A percentile compares a stretch with the other conserved stretches of the same genome.
Evolutionary conservation across 2,329 filamentous ascomycete genomes (phyloP).

Genomic region (Uncinocarpus reesii): DNA sequence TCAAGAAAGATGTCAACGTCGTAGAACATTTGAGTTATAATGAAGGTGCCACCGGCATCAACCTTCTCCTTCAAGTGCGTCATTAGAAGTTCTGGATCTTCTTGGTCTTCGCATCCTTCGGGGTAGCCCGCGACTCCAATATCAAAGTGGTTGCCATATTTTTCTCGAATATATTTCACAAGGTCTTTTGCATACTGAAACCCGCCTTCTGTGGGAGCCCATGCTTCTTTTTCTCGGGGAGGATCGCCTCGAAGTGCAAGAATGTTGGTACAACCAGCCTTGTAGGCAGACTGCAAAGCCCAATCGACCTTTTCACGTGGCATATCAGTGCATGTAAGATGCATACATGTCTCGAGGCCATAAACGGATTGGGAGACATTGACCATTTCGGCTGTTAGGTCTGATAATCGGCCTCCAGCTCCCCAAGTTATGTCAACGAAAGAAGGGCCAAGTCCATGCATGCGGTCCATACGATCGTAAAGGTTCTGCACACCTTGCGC

Average conservation of each 20-base stretch:
- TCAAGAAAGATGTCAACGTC: slow-evolving; percentile 88
- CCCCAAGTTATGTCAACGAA: slow-evolving; percentile 99
- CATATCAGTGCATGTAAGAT: slow-evolving; percentile 98
- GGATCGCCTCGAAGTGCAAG: slow-evolving; percentile 87
- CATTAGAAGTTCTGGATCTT: slow-evolving; percentile 72
- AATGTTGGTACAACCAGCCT: slow-evolving; percentile 94
- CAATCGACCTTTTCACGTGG: slow-evolving; percentile 81
- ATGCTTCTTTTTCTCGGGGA: slow-evolving; percentile 84
- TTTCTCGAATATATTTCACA: slow-evolving; percentile 68
- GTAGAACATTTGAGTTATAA: slow-evolving; percentile 99
- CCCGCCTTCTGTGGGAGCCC: slow-evolving; percentile 74
- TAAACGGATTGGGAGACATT: slow-evolving; percentile 89
- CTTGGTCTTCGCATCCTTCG: slow-evolving; percentile 88
- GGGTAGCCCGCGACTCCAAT: slow-evolving; percentile 96
- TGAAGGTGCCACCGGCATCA: slow-evolving; percentile 83
- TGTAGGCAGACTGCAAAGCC: slow-evolving; percentile 78
- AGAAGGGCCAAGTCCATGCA: slow-evolving; percentile 85
- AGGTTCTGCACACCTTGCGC: slow-evolving; percentile 85
- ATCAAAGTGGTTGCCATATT: slow-evolving; percentile 83
- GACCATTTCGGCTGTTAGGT: slow-evolving; percentile 96
- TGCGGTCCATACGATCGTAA: slow-evolving; percentile 98
- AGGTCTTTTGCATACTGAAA: slow-evolving; percentile 91
- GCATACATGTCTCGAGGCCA: slow-evolving; percentile 97
- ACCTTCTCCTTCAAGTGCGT: slow-evolving; percentile 96
- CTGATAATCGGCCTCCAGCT: slow-evolving; percentile 79